phyloP scores from a whole-genome alignment of 2,329 filamentous ascomycete species.

The Phymatotrichopsis omnivora region DNA sequence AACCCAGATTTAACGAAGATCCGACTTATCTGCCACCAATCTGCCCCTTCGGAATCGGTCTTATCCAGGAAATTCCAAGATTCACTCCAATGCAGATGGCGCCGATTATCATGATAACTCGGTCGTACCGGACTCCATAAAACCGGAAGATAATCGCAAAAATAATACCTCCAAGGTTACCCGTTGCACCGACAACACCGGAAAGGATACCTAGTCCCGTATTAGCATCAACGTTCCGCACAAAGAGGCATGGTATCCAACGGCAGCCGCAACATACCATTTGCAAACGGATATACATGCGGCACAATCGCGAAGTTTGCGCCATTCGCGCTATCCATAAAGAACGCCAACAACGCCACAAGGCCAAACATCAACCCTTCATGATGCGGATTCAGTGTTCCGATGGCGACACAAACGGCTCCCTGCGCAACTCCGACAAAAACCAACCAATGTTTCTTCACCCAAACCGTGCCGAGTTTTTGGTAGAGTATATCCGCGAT shows the following conservation, averaged over 20 bases:
- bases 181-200: slow-evolving; percentile 65
- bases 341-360: slow-evolving; percentile 61
- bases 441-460: slow-evolving; percentile 54
- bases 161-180: slow-evolving; percentile 76
- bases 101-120: slow-evolving; percentile 73
- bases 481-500: slow-evolving; percentile 48
- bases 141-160: slow-evolving; percentile 80
- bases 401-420: slow-evolving; percentile 52
- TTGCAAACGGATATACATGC: slow-evolving; percentile 73
- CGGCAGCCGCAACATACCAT: slow-evolving; percentile 41
- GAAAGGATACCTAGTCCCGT: slow-evolving; percentile 46
- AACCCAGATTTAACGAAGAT: not conserved
- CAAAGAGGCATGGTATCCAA: slow-evolving; percentile 37
- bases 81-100: slow-evolving; percentile 62
- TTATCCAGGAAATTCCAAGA: slow-evolving; percentile 53
- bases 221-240: too few species aligned
- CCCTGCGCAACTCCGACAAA: slow-evolving; percentile 48
- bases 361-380: slow-evolving; percentile 63
- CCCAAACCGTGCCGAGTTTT: slow-evolving; percentile 44
- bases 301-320: slow-evolving; percentile 79
- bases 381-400: slow-evolving; percentile 51
- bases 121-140: slow-evolving; percentile 55
- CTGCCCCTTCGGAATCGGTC: slow-evolving; percentile 47
- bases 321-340: slow-evolving; percentile 76
- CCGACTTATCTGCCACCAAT: slow-evolving; percentile 35